Evolutionary conservation across 2,329 filamentous ascomycete species (phyloP).

Genomic region (Aspergillus sp.): DNA sequence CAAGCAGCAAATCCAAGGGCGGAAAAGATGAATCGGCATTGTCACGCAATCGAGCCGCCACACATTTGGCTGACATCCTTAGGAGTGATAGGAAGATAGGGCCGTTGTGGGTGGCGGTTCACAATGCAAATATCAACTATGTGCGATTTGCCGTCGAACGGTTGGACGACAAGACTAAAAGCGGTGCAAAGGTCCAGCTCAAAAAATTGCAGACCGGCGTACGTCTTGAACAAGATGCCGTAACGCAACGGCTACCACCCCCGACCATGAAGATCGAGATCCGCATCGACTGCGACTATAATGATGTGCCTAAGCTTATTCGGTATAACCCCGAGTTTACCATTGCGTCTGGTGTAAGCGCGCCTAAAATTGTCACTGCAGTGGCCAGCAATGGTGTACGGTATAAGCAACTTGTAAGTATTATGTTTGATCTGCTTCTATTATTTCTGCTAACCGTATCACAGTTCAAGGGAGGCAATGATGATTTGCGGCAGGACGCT

Average conservation of each 20-base stretch:
- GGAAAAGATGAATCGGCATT: slow-evolving; percentile 71
- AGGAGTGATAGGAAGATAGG: slow-evolving; percentile 51
- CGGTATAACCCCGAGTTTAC: slow-evolving; percentile 73
- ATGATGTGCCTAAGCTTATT: slow-evolving; percentile 68
- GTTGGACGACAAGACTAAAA: slow-evolving; percentile 63
- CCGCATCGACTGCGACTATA: slow-evolving; percentile 72
- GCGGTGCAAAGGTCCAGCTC: slow-evolving; percentile 62
- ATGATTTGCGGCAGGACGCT: slow-evolving; percentile 93
- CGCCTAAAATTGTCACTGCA: slow-evolving; percentile 88
- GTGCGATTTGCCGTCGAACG: slow-evolving; percentile 49
- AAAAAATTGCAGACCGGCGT: slow-evolving; percentile 64
- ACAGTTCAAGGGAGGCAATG: slow-evolving; percentile 86
- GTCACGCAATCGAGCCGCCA: slow-evolving; percentile 72
- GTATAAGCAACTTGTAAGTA: slow-evolving; percentile 77
- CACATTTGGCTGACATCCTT: slow-evolving; percentile 64
- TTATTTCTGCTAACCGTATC: slow-evolving; percentile 12
- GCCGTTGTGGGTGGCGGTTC: slow-evolving; percentile 68
- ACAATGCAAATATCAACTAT: slow-evolving; percentile 69
- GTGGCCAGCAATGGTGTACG: slow-evolving; percentile 72
- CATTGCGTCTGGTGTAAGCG: slow-evolving; percentile 86
- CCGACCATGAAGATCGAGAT: slow-evolving; percentile 85
- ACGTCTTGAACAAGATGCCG: slow-evolving; percentile 62
- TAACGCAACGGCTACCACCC: slow-evolving; percentile 72
- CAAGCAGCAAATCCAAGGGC: slow-evolving; percentile 67
- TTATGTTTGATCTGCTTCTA: neutral